phyloP scores from a whole-genome alignment of 2,329 filamentous ascomycete genomes.

The Xylaria sp. region DNA sequence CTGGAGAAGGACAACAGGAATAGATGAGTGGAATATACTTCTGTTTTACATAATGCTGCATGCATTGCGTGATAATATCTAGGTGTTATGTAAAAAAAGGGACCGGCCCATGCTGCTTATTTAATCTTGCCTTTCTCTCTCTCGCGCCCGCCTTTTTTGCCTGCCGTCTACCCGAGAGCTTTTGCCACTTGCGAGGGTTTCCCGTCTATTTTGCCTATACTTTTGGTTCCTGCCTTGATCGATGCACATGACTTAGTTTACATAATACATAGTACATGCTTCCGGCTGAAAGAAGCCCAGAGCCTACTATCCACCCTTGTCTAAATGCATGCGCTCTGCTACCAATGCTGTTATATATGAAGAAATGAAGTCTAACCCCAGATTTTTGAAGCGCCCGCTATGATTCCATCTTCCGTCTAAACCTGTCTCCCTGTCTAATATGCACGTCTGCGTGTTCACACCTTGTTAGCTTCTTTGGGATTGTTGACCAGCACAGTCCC shows the following conservation, averaged over 20 bases:
- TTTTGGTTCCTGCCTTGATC: background rate
- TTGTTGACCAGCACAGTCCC: background rate
- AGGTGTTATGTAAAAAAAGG: constrained; percentile 1
- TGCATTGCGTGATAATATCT: constrained; percentile 5
- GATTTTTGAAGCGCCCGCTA: background rate
- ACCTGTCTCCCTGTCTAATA: background rate
- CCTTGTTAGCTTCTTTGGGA: constrained; percentile 3
- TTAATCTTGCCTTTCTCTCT: no score
- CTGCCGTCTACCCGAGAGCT: background rate
- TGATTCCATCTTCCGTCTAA: background rate
- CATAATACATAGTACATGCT: background rate
- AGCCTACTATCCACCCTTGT: background rate
- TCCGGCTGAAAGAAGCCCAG: background rate
- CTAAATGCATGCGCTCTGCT: background rate
- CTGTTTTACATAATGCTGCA: background rate
- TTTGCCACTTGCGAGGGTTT: background rate
- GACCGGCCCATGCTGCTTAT: constrained; percentile 16
- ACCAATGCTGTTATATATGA: background rate
- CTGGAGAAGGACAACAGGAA: background rate
- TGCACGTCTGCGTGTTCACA: background rate
- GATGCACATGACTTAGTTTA: background rate
- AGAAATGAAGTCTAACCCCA: background rate
- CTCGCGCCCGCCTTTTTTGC: background rate
- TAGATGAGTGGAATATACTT: background rate
- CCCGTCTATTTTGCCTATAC: background rate